Base-by-base conservation (phyloP, 2,329 filamentous ascomycete genomes). In the Cryoendolithus antarcticus region DNA sequence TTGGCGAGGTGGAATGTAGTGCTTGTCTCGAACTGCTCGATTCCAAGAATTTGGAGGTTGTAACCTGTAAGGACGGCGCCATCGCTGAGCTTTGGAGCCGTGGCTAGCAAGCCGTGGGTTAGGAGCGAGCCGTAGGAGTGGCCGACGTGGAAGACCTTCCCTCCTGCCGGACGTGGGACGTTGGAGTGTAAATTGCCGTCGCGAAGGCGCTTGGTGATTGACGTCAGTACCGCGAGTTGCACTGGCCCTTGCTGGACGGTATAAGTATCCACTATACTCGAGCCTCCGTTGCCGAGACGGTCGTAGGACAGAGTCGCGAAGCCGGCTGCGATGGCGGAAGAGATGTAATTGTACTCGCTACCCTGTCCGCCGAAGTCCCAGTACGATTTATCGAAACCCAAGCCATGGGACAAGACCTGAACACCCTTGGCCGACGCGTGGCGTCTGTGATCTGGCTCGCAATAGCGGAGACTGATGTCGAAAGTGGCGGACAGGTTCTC, bases 301-400 rank as follows among this genome's bases (percentile, higher is more conserved):
- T 49, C 48, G 35, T 48, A 49, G 3, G 37, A 39, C 5, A 51
- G 30, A 2, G 45, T 51, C 5, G 43, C 34, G 38, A 42, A 51
- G 6, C 48, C 45, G 7, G 45, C 42, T 2, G 30, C 34, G 4
- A 38, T 46, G 10, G 42, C 45, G 9, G 43, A 35, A 4, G 40
- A 35, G 38, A 49, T 29, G 24, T 49, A 49, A 21, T 44, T 47
- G 41, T 49, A 46, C 30, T 45, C 12, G 35, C 45, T 47, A 9
- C 41, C 32, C 11, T 29, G 10, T 9, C 48, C 44, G 21, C 43
- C 41, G 32, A 45, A 45, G 27, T 37, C 34, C 46, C 44, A 48
- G 40, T 48, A 51, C 11, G 30, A 39, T 9, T 45, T 44, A 29
- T 49, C 48, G 30, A 47, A 48, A 10, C 47, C 48, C 27, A 51